Conservation (phyloP, 257 asterid species). For the Dorcoceras hygrometricum region DNA sequence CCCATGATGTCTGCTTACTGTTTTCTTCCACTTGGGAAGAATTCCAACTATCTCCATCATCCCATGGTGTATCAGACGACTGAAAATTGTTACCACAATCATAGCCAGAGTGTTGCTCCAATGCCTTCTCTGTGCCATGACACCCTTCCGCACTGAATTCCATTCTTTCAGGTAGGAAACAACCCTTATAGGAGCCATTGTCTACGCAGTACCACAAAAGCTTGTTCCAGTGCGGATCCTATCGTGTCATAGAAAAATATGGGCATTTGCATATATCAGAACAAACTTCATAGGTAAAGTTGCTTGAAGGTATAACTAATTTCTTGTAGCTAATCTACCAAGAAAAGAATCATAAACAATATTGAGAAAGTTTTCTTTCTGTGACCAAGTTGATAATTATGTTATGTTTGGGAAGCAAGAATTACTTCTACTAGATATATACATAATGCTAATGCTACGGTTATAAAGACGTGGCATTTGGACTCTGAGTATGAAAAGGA, state of each 20-base stretch:
- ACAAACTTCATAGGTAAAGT: background rate
- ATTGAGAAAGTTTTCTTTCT: background rate
- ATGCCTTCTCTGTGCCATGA: background rate
- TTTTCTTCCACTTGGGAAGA: slow-evolving; percentile 19
- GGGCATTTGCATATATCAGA: slow-evolving; percentile 19
- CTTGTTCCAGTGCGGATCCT: slow-evolving; percentile 83
- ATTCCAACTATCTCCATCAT: slow-evolving; percentile 26
- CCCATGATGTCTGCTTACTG: slow-evolving; percentile 4
- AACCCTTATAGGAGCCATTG: slow-evolving; percentile 71
- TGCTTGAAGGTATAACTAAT: background rate
- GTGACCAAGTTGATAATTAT: slow-evolving; percentile 13
- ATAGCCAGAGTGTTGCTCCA: background rate
- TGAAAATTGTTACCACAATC: background rate
- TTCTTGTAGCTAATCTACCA: slow-evolving; percentile 8
- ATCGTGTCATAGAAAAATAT: slow-evolving; percentile 26
- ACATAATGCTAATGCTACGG: too few relatives aligned
- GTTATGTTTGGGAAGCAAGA: background rate
- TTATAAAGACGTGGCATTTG: too few relatives aligned
- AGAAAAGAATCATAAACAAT: slow-evolving; percentile 1
- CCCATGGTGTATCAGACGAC: slow-evolving; percentile 29
- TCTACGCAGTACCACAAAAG: slow-evolving; percentile 87
- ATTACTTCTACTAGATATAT: slow-evolving; percentile 1
- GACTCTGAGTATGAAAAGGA: too few relatives aligned
- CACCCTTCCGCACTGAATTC: slow-evolving; percentile 29
- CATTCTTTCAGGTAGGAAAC: slow-evolving; percentile 70